These are phyloP conservation scores for Trichoderma orchidacearum DNA, from an alignment of 495 filamentous ascomycete genomes.

Conservation along the genomic window DNA sequence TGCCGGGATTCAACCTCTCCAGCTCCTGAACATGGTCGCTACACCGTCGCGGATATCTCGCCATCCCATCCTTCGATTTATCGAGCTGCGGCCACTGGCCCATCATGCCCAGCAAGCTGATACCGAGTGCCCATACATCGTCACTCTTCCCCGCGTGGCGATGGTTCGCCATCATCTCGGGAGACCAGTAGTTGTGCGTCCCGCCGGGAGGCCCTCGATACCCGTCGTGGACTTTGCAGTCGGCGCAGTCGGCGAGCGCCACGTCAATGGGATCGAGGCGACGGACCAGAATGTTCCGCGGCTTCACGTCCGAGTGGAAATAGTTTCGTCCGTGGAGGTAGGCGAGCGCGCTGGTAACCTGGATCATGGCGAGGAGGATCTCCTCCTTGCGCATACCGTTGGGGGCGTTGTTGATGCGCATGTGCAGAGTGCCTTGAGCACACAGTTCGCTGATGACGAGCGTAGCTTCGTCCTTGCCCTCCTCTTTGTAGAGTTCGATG, in stretches of 20 bases:
- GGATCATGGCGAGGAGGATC: not conserved
- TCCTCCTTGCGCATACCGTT: not conserved
- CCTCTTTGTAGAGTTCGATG: not conserved
- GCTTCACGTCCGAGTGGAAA: constrained; percentile 2
- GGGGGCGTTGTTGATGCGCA: not conserved
- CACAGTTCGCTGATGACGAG: constrained; percentile 1
- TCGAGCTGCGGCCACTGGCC: not conserved
- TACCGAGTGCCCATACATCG: not conserved
- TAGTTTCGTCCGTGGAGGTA: not conserved
- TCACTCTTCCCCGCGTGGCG: not conserved
- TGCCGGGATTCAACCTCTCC: not conserved
- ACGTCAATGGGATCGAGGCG: not conserved
- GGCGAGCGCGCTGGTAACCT: not conserved
- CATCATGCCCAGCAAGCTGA: not conserved
- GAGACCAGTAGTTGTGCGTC: not conserved
- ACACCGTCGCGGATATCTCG: not conserved
- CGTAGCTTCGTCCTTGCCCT: not conserved
- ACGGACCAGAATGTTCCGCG: not conserved
- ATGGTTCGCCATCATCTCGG: not conserved
- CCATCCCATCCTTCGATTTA: not conserved
- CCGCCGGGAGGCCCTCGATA: not conserved
- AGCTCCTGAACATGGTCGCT: not conserved
- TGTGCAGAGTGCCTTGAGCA: not conserved
- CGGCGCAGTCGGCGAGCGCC: not conserved
- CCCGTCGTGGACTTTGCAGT: not conserved